phyloP scores from a whole-genome alignment of 2,329 filamentous ascomycete species.

The Botryosphaeria dothidea region DNA sequence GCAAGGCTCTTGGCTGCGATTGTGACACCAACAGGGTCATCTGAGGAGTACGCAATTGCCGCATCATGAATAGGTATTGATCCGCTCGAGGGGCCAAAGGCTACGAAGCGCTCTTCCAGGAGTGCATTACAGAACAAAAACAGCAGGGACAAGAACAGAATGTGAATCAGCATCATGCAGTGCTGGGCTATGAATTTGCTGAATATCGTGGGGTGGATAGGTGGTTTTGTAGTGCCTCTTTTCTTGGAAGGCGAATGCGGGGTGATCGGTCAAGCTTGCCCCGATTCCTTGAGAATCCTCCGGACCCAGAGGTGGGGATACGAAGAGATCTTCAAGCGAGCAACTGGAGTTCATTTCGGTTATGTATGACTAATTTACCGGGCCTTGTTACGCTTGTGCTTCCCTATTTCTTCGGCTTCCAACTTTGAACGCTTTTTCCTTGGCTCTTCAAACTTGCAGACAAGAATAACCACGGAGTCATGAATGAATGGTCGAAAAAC shows the following conservation, averaged over 20 bases:
- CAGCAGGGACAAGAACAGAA: not conserved
- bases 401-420: too few species aligned
- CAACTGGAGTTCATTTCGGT: too few species aligned
- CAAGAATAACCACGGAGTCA: too few species aligned
- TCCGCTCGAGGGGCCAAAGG: conserved; percentile 18
- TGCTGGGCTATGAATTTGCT: not conserved
- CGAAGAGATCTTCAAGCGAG: not conserved
- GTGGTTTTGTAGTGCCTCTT: too few species aligned
- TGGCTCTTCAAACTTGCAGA: too few species aligned
- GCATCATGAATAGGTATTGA: conserved; percentile 22
- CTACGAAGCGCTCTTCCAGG: conserved; percentile 25
- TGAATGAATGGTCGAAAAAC: too few species aligned
- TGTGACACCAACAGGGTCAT: conserved; percentile 24
- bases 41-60: conserved; percentile 21
- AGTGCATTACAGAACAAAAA: not conserved
- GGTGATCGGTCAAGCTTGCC: not conserved
- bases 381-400: too few species aligned
- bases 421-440: too few species aligned
- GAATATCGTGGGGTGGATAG: too few species aligned
- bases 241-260: not conserved
- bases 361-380: too few species aligned
- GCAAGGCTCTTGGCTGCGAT: conserved; percentile 25
- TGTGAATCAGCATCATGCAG: not conserved
- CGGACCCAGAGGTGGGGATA: not conserved
- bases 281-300: not conserved